A percentile compares a stretch with the other conserved stretches of the same genome.
Evolutionary conservation across 1,284 basidiomycete species (phyloP).

Genomic region (Singerocomus inundabilis): DNA sequence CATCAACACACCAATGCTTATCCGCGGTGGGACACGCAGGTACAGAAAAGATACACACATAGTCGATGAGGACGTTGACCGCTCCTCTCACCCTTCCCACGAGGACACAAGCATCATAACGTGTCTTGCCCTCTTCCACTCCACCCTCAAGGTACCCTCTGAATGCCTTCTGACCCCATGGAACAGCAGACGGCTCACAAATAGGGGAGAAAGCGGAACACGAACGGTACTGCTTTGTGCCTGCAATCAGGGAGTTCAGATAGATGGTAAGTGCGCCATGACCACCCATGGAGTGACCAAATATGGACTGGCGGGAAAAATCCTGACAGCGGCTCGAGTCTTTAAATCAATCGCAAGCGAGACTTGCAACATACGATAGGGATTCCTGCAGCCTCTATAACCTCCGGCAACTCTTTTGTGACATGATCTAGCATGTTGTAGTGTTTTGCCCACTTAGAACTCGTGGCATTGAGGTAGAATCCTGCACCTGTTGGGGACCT

Average conservation of each 20-base stretch:
- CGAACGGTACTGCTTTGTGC: conserved; percentile 74
- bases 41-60: conserved; percentile 43
- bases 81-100: conserved; percentile 66
- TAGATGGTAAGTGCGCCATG: conserved; percentile 94
- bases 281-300: conserved; percentile 88
- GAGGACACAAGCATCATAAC: conserved; percentile 86
- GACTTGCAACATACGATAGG: conserved; percentile 51
- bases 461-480: conserved; percentile 90
- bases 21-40: too few relatives aligned
- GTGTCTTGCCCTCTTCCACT: conserved; percentile 67
- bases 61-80: conserved; percentile 82
- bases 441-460: conserved; percentile 74
- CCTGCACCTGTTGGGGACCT: conserved; percentile 64
- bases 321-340: conserved; percentile 44
- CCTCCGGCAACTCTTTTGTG: conserved; percentile 77
- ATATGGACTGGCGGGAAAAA: conserved; percentile 70
- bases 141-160: conserved; percentile 83
- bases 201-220: conserved; percentile 95
- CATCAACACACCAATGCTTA: conserved; percentile 6
- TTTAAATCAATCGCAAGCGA: background rate
- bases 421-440: conserved; percentile 92
- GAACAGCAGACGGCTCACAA: conserved; percentile 81
- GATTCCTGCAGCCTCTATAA: conserved; percentile 67
- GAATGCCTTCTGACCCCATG: conserved; percentile 96
- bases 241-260: conserved; percentile 56